Evolutionary conservation across 805 yeast genomes (phyloP), one percentile per base, ranked within the genome.

Genomic region (Ascoidea rubescens): DNA sequence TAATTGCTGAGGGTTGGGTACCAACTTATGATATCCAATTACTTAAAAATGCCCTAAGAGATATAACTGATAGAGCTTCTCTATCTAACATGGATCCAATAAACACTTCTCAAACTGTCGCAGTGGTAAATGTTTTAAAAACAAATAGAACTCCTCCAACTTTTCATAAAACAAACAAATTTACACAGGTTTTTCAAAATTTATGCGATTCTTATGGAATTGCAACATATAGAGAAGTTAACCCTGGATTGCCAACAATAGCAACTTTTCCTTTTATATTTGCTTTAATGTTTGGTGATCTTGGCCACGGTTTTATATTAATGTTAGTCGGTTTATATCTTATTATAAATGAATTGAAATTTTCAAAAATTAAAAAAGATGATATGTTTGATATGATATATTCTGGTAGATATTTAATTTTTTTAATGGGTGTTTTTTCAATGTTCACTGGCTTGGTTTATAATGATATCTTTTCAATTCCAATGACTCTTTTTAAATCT

Each of bases 261-360:
- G 84, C 93, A 31, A 93, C 99, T 0, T 93, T 93, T 72, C 99
- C 99, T 30, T 93, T 93, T 67, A 86, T 93, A 95, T 93, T 93
- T 71, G 97, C 99, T 32, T 84, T 93, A 61, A 93, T 93, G 99
- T 93, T 93, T 73, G 99, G 99, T 73, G 99, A 93, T 71, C 65
- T 90, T 54, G 99, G 99, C 14, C 99, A 93, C 71, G 99, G 99
- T 5, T 77, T 89, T 54, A 78, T 93, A 49, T 71, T 93, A 66
- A 76, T 84, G 52, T 66, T 84, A 53, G 87, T 88, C 16, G 96
- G 95, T 1, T 68, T 79, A 51, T 67, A 70, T 33, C 71, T 93
- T 56, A 89, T 93, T 8, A 57, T 80, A 50, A 82, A 84, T 64
- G 99, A 93, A 67, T 75, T 73, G 56, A 73, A 76, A 56, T 77